These are phyloP conservation scores for Lactifluus pinguis DNA, from an alignment of 768 basidiomycete genomes.

Conservation along the genomic window DNA sequence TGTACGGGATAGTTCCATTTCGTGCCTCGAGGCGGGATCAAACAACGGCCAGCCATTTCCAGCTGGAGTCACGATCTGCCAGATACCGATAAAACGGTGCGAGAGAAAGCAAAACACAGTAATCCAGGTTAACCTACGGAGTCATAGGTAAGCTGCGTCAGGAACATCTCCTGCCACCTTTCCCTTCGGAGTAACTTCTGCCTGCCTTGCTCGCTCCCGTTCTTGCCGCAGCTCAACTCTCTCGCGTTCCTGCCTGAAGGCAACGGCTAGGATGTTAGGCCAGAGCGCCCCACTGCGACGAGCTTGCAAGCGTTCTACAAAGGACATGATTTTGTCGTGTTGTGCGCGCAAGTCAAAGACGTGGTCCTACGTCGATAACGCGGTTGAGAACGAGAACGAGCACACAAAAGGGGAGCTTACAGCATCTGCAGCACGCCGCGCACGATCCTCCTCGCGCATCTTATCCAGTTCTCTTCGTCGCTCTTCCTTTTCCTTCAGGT, in stretches of 20 bases:
- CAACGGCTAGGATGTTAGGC: conserved; percentile 20
- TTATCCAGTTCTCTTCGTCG: conserved; percentile 23
- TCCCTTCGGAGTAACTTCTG: conserved; percentile 1
- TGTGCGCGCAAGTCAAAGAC: conserved; percentile 24
- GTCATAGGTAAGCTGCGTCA: conserved; percentile 1
- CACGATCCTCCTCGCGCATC: conserved; percentile 25
- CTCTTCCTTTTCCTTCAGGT: conserved; percentile 23
- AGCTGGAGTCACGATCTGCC: conserved; percentile 6
- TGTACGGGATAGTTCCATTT: neutral
- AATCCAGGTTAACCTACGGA: conserved; percentile 5
- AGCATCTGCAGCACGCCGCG: conserved; percentile 19
- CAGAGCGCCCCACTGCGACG: conserved; percentile 18
- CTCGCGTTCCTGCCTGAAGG: conserved; percentile 19
- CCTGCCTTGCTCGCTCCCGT: conserved; percentile 7
- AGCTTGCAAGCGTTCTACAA: conserved; percentile 19
- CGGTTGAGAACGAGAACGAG: neutral
- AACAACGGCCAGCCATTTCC: neutral
- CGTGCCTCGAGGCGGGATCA: conserved; percentile 7
- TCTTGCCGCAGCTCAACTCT: conserved; percentile 14
- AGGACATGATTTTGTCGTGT: conserved; percentile 22
- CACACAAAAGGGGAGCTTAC: conserved; percentile 6
- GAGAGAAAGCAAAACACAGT: conserved; percentile 1
- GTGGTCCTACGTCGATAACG: conserved; percentile 14
- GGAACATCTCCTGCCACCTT: conserved; percentile 9
- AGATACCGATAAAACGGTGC: conserved; percentile 2